Evolutionary conservation across 1,284 basidiomycete species (phyloP), one percentile per base, ranked within the genome.

Genomic region (Sphaerobolus stellatus): DNA sequence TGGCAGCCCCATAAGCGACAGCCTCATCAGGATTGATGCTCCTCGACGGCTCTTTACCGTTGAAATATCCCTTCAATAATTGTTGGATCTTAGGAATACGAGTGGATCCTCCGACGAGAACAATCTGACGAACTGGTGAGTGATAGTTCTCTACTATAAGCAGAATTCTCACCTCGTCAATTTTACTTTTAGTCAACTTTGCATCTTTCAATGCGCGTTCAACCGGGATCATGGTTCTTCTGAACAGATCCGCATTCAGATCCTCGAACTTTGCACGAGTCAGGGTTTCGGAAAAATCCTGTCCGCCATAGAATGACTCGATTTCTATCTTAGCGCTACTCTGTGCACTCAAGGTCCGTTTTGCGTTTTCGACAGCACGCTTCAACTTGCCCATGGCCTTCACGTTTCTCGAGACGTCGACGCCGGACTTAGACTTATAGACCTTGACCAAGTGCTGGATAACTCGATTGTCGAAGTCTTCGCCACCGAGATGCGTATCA

Each of bases 231-330:
- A 98, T 94, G 43, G 96, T 98, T 84, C 95, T 95, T 67, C 94
- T 84, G 91, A 99, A 98, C 50, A 98, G 86, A 68, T 99, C 95
- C 79, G 97, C 90, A 86, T 98, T 98, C 65, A 98, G 81, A 75
- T 98, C 95, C 75, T 98, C 96, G 70, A 99, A 98, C 78, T 98
- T 98, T 78, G 96, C 94, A 58, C 95, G 87, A 58, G 96, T 98
- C 41, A 98, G 83, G 14, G 94, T 93, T 81, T 98, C 95, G 34
- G 93, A 92, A 68, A 98, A 93, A 78, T 99, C 96, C 68, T 97
- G 94, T 65, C 96, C 96, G 65, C 82, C 85, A 75, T 96, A 96
- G 76, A 99, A 98, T 20, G 81, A 77, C 71, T 90, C 87, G 61
- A 90, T 87, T 68, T 90, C 87, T 64, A 90, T 77, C 69, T 82